Evolutionary conservation across 2,329 filamentous ascomycete genomes (phyloP).

Genomic region (Tricladium varicosporioides): DNA sequence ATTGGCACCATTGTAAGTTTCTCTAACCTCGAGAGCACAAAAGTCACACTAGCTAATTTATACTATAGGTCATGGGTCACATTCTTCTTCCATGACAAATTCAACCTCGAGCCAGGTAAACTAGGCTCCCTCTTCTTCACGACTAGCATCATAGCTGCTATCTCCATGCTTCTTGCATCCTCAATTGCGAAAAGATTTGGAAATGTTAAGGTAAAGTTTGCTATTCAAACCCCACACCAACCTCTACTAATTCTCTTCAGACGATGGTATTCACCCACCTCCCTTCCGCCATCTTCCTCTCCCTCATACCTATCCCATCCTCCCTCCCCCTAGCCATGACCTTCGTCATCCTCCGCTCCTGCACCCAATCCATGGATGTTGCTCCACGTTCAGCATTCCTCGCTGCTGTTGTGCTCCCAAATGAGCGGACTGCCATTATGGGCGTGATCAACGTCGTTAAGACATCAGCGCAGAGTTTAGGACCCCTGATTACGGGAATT

Average conservation of each 20-base stretch:
- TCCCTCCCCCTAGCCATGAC: slow-evolving; percentile 52
- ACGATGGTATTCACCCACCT: slow-evolving; percentile 77
- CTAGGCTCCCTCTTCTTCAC: slow-evolving; percentile 56
- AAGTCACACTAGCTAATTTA: slow-evolving; percentile 27
- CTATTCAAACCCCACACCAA: slow-evolving; percentile 25
- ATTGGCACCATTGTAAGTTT: slow-evolving; percentile 58
- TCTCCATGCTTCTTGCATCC: slow-evolving; percentile 51
- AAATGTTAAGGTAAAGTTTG: slow-evolving; percentile 56
- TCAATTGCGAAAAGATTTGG: slow-evolving; percentile 55
- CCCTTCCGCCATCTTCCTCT: slow-evolving; percentile 64
- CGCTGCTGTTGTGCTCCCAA: slow-evolving; percentile 59
- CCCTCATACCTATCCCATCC: slow-evolving; percentile 58
- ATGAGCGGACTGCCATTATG: slow-evolving; percentile 70
- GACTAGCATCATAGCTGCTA: slow-evolving; percentile 49
- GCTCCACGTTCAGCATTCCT: slow-evolving; percentile 70
- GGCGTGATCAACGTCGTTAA: slow-evolving; percentile 69
- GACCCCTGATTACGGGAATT: slow-evolving; percentile 63
- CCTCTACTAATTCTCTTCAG: slow-evolving; percentile 30
- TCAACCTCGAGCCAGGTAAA: slow-evolving; percentile 46
- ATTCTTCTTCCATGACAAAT: slow-evolving; percentile 52
- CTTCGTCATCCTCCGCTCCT: slow-evolving; percentile 61
- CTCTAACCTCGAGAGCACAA: neutral
- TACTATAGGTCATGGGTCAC: slow-evolving; percentile 56
- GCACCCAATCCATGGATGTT: slow-evolving; percentile 66
- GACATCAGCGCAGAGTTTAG: slow-evolving; percentile 60